Percentiles rank a stretch among this genome's conserved stretches.
Evolutionary conservation across 139 green algal genomes (phyloP).

Genomic region (Chlorella vulgaris): DNA sequence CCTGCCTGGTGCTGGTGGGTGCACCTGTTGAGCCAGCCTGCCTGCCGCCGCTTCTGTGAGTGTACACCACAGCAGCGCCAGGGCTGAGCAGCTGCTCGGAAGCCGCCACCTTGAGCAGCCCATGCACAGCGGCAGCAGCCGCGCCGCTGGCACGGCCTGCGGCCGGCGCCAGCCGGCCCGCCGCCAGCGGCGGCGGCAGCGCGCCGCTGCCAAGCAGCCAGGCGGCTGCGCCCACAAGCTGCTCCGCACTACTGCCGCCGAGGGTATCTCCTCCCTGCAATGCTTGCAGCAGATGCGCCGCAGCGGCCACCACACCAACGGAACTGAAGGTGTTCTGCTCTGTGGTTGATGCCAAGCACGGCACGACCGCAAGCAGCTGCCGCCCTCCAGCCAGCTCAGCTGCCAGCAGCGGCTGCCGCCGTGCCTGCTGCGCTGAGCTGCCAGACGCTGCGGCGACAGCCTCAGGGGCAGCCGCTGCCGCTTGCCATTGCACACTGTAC

Average conservation of each 20-base stretch:
- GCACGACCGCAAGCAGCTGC: not conserved
- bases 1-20: no score
- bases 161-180: not conserved
- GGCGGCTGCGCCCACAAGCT: no score
- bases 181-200: not conserved
- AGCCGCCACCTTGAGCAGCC: constrained; percentile 19
- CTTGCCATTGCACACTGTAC: constrained; percentile 19
- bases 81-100: not conserved
- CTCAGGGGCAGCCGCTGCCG: not conserved
- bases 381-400: not conserved
- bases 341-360: not conserved
- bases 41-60: not conserved
- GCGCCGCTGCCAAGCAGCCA: not conserved
- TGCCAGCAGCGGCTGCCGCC: not conserved
- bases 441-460: not conserved
- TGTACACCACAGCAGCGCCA: not conserved
- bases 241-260: no score
- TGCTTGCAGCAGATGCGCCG: not conserved
- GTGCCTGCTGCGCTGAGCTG: no score
- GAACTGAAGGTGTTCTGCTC: no score
- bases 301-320: not conserved
- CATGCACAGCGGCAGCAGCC: not conserved
- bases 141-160: not conserved
- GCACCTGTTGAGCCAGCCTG: not conserved
- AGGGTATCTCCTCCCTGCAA: not conserved